These are phyloP conservation scores for Aureobasidium sp. DNA, from an alignment of 2,329 filamentous ascomycete genomes.

Conservation along the genomic window DNA sequence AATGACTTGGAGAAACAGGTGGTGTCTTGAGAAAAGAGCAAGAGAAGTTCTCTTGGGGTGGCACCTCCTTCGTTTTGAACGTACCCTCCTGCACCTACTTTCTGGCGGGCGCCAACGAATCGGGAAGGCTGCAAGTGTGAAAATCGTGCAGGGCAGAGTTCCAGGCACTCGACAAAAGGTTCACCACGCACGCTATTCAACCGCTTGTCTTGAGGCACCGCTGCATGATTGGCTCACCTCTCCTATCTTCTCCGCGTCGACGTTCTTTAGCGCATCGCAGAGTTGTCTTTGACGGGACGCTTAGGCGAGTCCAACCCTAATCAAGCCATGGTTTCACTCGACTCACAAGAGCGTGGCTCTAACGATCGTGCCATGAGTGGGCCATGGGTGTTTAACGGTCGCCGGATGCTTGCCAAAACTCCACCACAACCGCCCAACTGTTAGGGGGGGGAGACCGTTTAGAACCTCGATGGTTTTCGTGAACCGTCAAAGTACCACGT, in stretches of 20 bases:
- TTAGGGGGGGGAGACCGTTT: background rate
- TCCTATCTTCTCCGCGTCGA: slow-evolving; percentile 7
- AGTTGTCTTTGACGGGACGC: background rate
- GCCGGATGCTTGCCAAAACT: slow-evolving; percentile 10
- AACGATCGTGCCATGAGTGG: slow-evolving; percentile 10
- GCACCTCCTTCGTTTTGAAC: slow-evolving; percentile 13
- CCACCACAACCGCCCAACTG: slow-evolving; percentile 9
- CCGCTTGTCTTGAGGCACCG: background rate
- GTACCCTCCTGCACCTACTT: slow-evolving; percentile 1
- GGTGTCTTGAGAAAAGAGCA: slow-evolving; percentile 7
- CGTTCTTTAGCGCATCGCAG: slow-evolving; percentile 7
- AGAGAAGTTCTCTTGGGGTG: slow-evolving; percentile 11
- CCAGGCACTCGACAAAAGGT: slow-evolving; percentile 9
- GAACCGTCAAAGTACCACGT: background rate
- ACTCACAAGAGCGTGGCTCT: background rate
- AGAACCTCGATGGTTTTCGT: background rate
- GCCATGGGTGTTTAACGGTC: background rate
- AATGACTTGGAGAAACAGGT: slow-evolving; percentile 13
- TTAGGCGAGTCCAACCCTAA: slow-evolving; percentile 10
- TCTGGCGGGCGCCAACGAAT: slow-evolving; percentile 11
- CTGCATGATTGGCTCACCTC: slow-evolving; percentile 3
- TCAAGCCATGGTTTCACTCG: slow-evolving; percentile 12
- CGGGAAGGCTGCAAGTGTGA: slow-evolving; percentile 11
- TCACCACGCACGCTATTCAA: background rate
- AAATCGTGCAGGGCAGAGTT: slow-evolving; percentile 14